A percentile compares a stretch with the other conserved stretches of the same genome.
Evolutionary conservation across 1,284 basidiomycete species (phyloP).

Genomic region (Irpex sp.): DNA sequence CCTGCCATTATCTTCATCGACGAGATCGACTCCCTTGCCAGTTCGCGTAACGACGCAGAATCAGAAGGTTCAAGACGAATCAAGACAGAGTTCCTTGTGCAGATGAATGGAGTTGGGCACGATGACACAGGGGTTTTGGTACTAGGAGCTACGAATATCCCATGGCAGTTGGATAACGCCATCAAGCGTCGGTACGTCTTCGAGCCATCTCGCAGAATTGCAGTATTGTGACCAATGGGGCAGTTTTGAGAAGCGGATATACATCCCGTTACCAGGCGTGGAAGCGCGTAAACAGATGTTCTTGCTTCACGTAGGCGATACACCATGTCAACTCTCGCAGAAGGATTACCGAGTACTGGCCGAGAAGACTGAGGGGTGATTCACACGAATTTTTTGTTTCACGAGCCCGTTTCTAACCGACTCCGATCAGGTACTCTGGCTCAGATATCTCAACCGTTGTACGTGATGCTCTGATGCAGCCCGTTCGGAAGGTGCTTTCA

Average conservation of each 20-base stretch:
- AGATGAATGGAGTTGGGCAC: slow-evolving; percentile 99
- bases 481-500: slow-evolving; percentile 94
- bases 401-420: background rate
- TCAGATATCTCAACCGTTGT: slow-evolving; percentile 97
- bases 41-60: slow-evolving; percentile 95
- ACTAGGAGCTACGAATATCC: slow-evolving; percentile 98
- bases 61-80: slow-evolving; percentile 96
- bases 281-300: slow-evolving; percentile 97
- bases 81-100: slow-evolving; percentile 98
- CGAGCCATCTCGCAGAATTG: background rate
- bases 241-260: slow-evolving; percentile 97
- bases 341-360: slow-evolving; percentile 90
- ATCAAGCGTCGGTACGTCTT: slow-evolving; percentile 90
- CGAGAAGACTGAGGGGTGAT: slow-evolving; percentile 86
- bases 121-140: slow-evolving; percentile 98
- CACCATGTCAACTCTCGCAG: slow-evolving; percentile 86
- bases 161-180: slow-evolving; percentile 96
- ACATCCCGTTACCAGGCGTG: slow-evolving; percentile 95
- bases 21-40: slow-evolving; percentile 96
- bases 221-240: background rate
- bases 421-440: slow-evolving; percentile 79
- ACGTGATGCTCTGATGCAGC: slow-evolving; percentile 98
- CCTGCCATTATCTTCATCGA: slow-evolving; percentile 99
- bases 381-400: slow-evolving; percentile 23
- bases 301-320: slow-evolving; percentile 94